Evolutionary conservation across 2,329 filamentous ascomycete species (phyloP), one percentile per base, ranked within the genome.

Genomic region (Neoascochyta sp.): DNA sequence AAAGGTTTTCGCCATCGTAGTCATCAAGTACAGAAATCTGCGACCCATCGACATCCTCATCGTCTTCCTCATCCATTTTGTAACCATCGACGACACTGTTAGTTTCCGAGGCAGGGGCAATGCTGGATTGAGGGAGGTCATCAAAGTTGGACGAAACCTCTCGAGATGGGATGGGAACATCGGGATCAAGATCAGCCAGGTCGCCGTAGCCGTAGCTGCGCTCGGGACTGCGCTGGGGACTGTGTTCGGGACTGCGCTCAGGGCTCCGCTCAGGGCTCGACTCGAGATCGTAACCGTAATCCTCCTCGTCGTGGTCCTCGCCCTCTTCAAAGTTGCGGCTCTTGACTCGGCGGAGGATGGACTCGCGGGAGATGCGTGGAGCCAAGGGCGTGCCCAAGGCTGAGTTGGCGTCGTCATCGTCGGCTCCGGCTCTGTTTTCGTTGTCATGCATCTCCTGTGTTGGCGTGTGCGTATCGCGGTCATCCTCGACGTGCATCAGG

Each of bases 301-400:
- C 47, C 7, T 68, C 61, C 7, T 63, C 63, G 7, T 67, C 62
- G 14, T 80, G 75, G 2, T 44, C 35, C 7, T 68, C 63, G 12
- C 80, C 75, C 3, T 45, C 38, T 11, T 81, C 75, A 24, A 75
- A 69, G 26, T 67, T 69, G 39, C 62, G 68, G 59, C 61, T 86
- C 57, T 92, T 86, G 32, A 95, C 82, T 41, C 90, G 87, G 30
- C 86, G 81, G 50, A 96, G 70, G 47, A 96, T 96, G 0, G 89
- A 95, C 59, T 96, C 92, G 20, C 90, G 79, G 7, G 90, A 95
- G 54, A 96, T 94, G 32, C 83, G 83, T 8, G 84, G 86, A 9
- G 83, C 66, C 43, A 83, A 73, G 47, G 82, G 83, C 9, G 34
- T 38, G 22, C 29, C 12, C 2, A 38, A 20, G 13, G 30, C 29